Evolutionary conservation across 352 stramenopile genomes (phyloP).

Genomic region (Pythium oligandrum): DNA sequence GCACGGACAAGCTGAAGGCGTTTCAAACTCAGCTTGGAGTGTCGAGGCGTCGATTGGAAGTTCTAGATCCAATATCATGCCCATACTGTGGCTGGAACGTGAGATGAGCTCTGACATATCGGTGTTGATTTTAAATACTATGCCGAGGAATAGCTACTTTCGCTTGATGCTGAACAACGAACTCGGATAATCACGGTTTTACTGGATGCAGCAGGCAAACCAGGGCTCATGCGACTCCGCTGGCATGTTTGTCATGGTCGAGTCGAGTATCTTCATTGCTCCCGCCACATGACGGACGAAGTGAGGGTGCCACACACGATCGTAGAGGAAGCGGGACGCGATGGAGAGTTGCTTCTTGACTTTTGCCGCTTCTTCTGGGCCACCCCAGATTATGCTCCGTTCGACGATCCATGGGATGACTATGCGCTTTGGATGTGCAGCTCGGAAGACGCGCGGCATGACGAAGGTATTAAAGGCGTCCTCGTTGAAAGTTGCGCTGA

Average conservation of each 20-base stretch:
- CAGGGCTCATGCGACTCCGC: conserved; percentile 39
- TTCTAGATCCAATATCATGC: conserved; percentile 31
- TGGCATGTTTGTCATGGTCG: conserved; percentile 27
- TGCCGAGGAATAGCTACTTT: no score
- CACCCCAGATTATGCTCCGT: conserved; percentile 65
- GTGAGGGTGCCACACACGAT: conserved; percentile 73
- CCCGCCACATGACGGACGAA: conserved; percentile 61
- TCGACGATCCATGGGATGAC: conserved; percentile 84
- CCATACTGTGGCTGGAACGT: conserved; percentile 24
- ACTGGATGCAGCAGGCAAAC: conserved; percentile 67
- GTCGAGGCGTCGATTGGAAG: conserved; percentile 31
- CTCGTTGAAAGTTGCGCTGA: conserved; percentile 65
- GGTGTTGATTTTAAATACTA: conserved; percentile 5
- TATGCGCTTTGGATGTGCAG: conserved; percentile 54
- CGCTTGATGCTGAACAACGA: no score
- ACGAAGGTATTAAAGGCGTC: conserved; percentile 69
- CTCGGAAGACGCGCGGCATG: conserved; percentile 66
- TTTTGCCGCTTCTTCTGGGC: conserved; percentile 42
- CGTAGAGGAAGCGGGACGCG: conserved; percentile 70
- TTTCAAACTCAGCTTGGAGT: conserved; percentile 19
- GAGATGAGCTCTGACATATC: neutral
- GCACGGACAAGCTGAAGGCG: conserved; percentile 21
- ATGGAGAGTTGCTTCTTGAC: conserved; percentile 76
- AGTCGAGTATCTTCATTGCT: conserved; percentile 68
- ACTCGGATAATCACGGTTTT: conserved; percentile 1